phyloP scores from a whole-genome alignment of 1,284 basidiomycete genomes.

The Golubevia sp. region DNA sequence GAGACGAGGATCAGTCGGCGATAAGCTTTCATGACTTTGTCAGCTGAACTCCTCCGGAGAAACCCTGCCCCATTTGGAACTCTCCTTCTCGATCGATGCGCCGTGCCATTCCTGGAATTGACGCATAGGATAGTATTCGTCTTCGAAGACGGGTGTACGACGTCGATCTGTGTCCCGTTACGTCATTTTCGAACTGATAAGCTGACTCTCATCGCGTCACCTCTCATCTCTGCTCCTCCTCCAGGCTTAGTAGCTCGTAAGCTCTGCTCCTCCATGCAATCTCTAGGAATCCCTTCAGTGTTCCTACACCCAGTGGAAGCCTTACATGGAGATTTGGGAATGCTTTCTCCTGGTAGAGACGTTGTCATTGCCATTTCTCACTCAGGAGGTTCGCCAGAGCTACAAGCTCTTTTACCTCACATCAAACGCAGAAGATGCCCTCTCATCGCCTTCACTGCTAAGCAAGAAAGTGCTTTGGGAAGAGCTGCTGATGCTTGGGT shows the following conservation, averaged over 20 bases:
- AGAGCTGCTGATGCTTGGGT: slow-evolving; percentile 56
- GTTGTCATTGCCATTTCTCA: slow-evolving; percentile 61
- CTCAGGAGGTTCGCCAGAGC: slow-evolving; percentile 61
- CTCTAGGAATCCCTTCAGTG: slow-evolving; percentile 59
- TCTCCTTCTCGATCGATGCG: no score
- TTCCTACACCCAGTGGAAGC: slow-evolving; percentile 62
- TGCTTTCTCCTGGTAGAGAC: slow-evolving; percentile 56
- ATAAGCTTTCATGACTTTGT: no score
- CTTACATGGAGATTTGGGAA: slow-evolving; percentile 63
- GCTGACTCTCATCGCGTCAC: slow-evolving; percentile 6
- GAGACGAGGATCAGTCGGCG: no score
- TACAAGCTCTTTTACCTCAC: slow-evolving; percentile 59
- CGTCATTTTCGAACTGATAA: no score
- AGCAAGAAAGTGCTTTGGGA: slow-evolving; percentile 52
- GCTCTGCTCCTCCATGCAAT: slow-evolving; percentile 40
- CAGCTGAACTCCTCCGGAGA: no score
- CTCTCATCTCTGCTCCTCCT: neutral
- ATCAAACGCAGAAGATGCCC: slow-evolving; percentile 47
- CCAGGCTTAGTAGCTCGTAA: slow-evolving; percentile 47
- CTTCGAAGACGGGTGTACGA: no score
- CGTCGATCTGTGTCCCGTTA: no score
- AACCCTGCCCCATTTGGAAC: no score
- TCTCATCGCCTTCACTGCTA: slow-evolving; percentile 59
- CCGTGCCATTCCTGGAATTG: no score
- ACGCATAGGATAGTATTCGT: no score